Percentiles rank a stretch among this genome's conserved stretches.
Evolutionary conservation across 306 rosid genomes (phyloP).

Genomic region (Cajanus cajan): DNA sequence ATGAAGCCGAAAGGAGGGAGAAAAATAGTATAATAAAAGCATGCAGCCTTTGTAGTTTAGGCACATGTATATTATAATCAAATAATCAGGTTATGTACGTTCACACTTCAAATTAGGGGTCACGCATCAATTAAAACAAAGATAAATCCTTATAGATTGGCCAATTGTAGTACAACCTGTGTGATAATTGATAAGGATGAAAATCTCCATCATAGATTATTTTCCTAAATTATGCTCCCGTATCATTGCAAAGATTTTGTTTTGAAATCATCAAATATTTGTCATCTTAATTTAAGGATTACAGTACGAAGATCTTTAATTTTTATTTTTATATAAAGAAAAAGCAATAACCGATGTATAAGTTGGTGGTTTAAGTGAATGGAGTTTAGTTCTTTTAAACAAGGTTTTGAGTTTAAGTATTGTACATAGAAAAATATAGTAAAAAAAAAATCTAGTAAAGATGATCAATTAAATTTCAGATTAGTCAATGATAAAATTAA

Average conservation of each 20-base stretch:
- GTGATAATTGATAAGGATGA: slow-evolving; percentile 25
- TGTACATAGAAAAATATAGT: too few species aligned
- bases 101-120: background rate
- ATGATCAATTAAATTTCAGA: too few species aligned
- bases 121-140: background rate
- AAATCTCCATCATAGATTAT: background rate
- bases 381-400: too few species aligned
- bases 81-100: too few species aligned
- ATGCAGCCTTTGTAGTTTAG: background rate
- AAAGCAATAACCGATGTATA: too few species aligned
- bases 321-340: background rate
- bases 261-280: background rate
- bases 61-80: background rate
- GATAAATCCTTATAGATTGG: background rate
- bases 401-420: too few species aligned
- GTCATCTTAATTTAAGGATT: background rate
- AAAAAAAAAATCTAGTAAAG: too few species aligned
- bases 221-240: background rate
- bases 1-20: slow-evolving; percentile 35
- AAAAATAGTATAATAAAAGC: slow-evolving; percentile 10
- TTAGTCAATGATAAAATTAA: too few species aligned
- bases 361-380: too few species aligned
- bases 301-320: background rate
- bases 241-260: slow-evolving; percentile 29
- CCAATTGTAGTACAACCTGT: slow-evolving; percentile 10